Evolutionary conservation across 2,329 filamentous ascomycete genomes (phyloP), one percentile per base, ranked within the genome.

Genomic region (Aspergillus transmontanensis): DNA sequence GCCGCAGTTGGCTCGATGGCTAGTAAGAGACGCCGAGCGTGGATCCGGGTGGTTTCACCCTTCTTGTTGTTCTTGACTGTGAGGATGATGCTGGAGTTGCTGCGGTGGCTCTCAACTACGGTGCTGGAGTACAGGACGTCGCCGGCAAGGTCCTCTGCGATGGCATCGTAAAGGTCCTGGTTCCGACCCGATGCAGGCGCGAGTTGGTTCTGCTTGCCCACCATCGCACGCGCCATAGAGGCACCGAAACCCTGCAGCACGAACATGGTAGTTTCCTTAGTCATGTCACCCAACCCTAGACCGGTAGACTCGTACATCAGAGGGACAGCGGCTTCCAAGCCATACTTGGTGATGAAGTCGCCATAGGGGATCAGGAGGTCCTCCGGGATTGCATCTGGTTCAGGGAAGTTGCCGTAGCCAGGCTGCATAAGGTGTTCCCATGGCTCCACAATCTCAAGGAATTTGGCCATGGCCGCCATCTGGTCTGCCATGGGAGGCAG

Each of bases 81-180:
- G 19, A 79, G 70, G 3, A 61, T 55, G 16, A 79, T 77, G 51
- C 78, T 78, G 21, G 63, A 60, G 2, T 68, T 56, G 19, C 70
- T 71, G 34, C 67, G 67, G 11, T 28, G 46, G 48, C 60, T 68
- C 14, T 61, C 32, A 21, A 69, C 43, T 1, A 81, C 79, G 1
- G 72, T 77, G 61, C 74, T 78, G 9, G 73, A 75, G 65, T 77
- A 78, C 3, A 81, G 67, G 0, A 82, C 76, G 39, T 81, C 78
- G 2, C 72, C 63, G n/a, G 75, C 77, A 0, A 83, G 71, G 30
- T 76, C 70, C 0, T 67, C 48, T 2, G 73, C 74, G 43, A 81
- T 74, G 14, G 72, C 73, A 58, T 81, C 78, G 65, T 82, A 83
- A 5, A 83, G 68, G 10, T 63, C 69, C 53, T 81, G 78, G 62